Conservation (phyloP, 140 eudicot species). For the Senecio squalidus region DNA sequence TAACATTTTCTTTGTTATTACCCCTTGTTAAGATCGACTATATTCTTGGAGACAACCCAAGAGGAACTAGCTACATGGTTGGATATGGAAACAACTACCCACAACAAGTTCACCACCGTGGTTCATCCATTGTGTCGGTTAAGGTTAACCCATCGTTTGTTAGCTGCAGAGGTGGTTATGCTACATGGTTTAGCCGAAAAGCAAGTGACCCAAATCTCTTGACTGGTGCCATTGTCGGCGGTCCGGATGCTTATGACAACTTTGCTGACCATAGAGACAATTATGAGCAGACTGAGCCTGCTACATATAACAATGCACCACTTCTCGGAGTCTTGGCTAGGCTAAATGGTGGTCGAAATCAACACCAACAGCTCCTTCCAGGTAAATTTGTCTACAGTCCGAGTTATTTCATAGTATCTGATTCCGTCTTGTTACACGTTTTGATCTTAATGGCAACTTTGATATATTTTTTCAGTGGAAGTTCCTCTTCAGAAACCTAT, state of each 20-base stretch:
- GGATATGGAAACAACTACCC: slow-evolving; percentile 92
- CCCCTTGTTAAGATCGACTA: slow-evolving; percentile 54
- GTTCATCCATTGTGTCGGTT: slow-evolving; percentile 62
- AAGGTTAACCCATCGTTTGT: slow-evolving; percentile 58
- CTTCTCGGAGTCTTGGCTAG: slow-evolving; percentile 63
- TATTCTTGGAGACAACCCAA: slow-evolving; percentile 95
- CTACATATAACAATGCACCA: slow-evolving; percentile 82
- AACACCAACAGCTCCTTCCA: slow-evolving; percentile 64
- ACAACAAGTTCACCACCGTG: slow-evolving; percentile 71
- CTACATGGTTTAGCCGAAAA: slow-evolving; percentile 56
- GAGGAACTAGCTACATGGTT: slow-evolving; percentile 98
- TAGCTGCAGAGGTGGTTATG: slow-evolving; percentile 73
- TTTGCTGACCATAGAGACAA: slow-evolving; percentile 76
- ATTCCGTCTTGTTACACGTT: too few relatives aligned
- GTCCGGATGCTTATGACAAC: slow-evolving; percentile 73
- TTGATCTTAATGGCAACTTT: neutral
- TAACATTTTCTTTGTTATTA: neutral
- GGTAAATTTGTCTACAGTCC: too few relatives aligned
- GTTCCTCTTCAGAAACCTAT: slow-evolving; percentile 39
- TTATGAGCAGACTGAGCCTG: slow-evolving; percentile 77
- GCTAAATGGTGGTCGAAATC: slow-evolving; percentile 50
- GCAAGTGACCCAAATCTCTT: slow-evolving; percentile 64
- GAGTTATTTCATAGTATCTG: too few relatives aligned
- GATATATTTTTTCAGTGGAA: slow-evolving; percentile 11
- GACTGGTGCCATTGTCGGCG: slow-evolving; percentile 72